Evolutionary conservation across 2,329 filamentous ascomycete genomes (phyloP).

Genomic region (Paecilomyces sp.): DNA sequence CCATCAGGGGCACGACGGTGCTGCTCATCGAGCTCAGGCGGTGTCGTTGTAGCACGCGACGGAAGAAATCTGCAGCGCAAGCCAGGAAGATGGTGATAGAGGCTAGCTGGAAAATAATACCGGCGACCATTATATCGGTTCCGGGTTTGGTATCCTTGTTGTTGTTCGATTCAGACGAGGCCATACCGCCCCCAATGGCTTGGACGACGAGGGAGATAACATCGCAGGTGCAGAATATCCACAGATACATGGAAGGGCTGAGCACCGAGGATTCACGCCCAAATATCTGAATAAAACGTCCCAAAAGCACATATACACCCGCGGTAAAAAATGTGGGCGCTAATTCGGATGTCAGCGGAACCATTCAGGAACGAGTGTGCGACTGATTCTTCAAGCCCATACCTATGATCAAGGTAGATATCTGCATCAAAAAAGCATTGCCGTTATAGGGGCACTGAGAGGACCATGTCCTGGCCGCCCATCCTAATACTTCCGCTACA

Average conservation of each 20-base stretch:
- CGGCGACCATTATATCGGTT: slow-evolving; percentile 46
- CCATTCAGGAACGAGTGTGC: background rate
- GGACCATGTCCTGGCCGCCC: slow-evolving; percentile 44
- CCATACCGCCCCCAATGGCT: slow-evolving; percentile 49
- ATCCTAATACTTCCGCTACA: slow-evolving; percentile 39
- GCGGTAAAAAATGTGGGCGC: slow-evolving; percentile 47
- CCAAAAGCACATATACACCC: slow-evolving; percentile 45
- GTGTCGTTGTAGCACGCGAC: slow-evolving; percentile 21
- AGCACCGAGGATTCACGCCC: slow-evolving; percentile 39
- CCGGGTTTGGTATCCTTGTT: slow-evolving; percentile 41
- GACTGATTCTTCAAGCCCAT: background rate
- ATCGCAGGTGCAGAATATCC: slow-evolving; percentile 48
- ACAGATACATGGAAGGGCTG: slow-evolving; percentile 38
- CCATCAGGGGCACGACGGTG: slow-evolving; percentile 23
- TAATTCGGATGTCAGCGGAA: slow-evolving; percentile 6
- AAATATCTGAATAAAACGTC: slow-evolving; percentile 39
- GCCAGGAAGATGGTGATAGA: slow-evolving; percentile 48
- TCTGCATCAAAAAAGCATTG: slow-evolving; percentile 45
- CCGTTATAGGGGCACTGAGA: slow-evolving; percentile 43
- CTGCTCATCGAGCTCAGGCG: slow-evolving; percentile 18
- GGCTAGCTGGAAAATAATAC: slow-evolving; percentile 53
- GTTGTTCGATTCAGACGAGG: slow-evolving; percentile 36
- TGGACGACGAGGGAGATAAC: slow-evolving; percentile 50
- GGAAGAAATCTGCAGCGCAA: slow-evolving; percentile 42
- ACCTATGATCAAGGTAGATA: slow-evolving; percentile 36